phyloP scores from a whole-genome alignment of 495 filamentous ascomycete genomes.

The Chaetomium cochliodes region DNA sequence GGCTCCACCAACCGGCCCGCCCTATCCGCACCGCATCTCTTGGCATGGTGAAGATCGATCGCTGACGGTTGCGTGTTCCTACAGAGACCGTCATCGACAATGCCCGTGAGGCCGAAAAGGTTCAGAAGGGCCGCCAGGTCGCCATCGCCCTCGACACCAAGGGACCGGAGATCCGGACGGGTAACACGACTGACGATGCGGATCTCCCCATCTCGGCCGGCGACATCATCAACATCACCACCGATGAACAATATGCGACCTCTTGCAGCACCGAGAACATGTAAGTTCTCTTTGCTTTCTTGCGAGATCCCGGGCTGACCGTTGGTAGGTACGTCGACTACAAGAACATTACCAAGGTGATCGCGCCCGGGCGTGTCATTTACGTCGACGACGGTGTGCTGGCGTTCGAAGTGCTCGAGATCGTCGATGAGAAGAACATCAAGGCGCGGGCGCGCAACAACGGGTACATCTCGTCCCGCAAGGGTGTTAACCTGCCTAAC shows the following conservation, averaged over 20 bases:
- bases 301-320: slow-evolving; percentile 21
- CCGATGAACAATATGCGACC: slow-evolving; percentile 90
- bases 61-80: slow-evolving; percentile 20
- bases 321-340: slow-evolving; percentile 87
- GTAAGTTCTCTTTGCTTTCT: slow-evolving; percentile 53
- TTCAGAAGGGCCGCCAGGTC: slow-evolving; percentile 74
- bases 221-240: slow-evolving; percentile 87
- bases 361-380: slow-evolving; percentile 87
- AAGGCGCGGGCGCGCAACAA: slow-evolving; percentile 86
- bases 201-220: slow-evolving; percentile 86
- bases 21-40: slow-evolving; percentile 1
- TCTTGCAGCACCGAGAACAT: slow-evolving; percentile 85
- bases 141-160: slow-evolving; percentile 99
- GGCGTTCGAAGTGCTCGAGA: slow-evolving; percentile 86
- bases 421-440: slow-evolving; percentile 85
- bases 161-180: slow-evolving; percentile 97
- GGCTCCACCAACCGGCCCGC: background rate
- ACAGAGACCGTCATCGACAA: slow-evolving; percentile 89
- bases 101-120: slow-evolving; percentile 76
- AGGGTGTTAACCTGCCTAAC: slow-evolving; percentile 98
- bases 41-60: slow-evolving; percentile 47
- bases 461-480: slow-evolving; percentile 94
- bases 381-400: slow-evolving; percentile 98
- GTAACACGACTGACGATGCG: slow-evolving; percentile 79
- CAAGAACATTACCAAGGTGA: slow-evolving; percentile 99